Evolutionary conservation across 2,329 filamentous ascomycete species (phyloP), one percentile per base, ranked within the genome.

Genomic region (Aspergillus fumigatiaffinis): DNA sequence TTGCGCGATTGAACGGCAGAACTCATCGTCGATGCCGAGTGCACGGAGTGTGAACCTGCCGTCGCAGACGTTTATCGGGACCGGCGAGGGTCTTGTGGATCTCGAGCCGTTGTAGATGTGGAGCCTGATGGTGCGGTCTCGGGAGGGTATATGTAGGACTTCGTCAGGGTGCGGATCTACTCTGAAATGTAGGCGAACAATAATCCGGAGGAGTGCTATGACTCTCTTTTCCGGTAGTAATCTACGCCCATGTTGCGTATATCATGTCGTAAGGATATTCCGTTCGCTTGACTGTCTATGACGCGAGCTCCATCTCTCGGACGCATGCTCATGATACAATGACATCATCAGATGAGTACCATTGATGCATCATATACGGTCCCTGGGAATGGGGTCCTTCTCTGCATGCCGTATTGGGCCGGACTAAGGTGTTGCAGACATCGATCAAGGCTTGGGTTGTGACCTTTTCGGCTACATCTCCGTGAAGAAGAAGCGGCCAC

Each of bases 1-100:
- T 4, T 58, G 26, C 35, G 63, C 58, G 38, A 73, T 60, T n/a
- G 52, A 59, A 4, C 58, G 63, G 51, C 64, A 69, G 55, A 64
- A 73, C 25, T 65, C 58, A 50, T 67, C 64, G 52, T 71, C 71
- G 12, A 55, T 56, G 21, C 71, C 70, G 32, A 68, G 68, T 3
- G 62, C 62, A 4, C 52, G 63, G n/a, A 73, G 58, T 25, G 68
- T 61, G 56, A 71, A 71, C 12, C 68, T 69, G 51, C 66, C 67
- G 23, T 69, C 70, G 52, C 68, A 68, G 46, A 68, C 66, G 51
- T 69, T 72, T 35, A 72, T 56, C 20, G 72, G 54, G 8, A 72
- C 60, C 4, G 68, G 65, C 8, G 23, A 44, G 54, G 55, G 63
- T 8, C 32, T 55, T 6, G 17, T 44, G 9, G 25, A 10, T 50